Evolutionary conservation across 305 asterid species (phyloP).

Genomic region (Solanum hybrid): DNA sequence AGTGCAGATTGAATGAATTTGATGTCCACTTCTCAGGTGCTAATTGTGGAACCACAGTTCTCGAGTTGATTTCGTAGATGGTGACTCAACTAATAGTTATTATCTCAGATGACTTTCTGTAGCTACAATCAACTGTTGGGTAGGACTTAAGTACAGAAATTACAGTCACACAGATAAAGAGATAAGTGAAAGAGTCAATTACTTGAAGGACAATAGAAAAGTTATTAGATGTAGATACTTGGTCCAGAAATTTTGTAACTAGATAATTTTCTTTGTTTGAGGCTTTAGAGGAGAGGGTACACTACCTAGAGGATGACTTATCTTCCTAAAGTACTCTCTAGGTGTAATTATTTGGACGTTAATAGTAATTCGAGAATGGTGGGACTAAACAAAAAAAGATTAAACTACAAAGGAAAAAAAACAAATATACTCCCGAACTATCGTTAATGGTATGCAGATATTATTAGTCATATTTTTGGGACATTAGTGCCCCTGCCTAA

Average conservation of each 20-base stretch:
- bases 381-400: not conserved
- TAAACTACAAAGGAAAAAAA: not conserved
- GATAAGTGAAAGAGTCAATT: not conserved
- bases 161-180: not conserved
- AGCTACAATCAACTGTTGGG: not conserved
- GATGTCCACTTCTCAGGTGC: not conserved
- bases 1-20: not conserved
- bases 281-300: not conserved
- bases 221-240: not conserved
- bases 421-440: not conserved
- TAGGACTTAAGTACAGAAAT: not conserved
- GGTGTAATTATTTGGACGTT: not conserved
- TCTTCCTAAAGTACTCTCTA: not conserved
- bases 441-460: not conserved
- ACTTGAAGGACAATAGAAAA: not conserved
- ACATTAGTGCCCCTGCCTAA: not conserved
- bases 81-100: not conserved
- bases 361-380: not conserved
- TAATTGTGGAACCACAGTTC: not conserved
- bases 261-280: not conserved
- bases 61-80: not conserved
- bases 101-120: not conserved
- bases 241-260: not conserved
- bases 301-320: not conserved
- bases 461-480: fast-evolving